These are phyloP conservation scores for Russula abietina DNA, from an alignment of 768 basidiomycete genomes.

Conservation along the genomic window DNA sequence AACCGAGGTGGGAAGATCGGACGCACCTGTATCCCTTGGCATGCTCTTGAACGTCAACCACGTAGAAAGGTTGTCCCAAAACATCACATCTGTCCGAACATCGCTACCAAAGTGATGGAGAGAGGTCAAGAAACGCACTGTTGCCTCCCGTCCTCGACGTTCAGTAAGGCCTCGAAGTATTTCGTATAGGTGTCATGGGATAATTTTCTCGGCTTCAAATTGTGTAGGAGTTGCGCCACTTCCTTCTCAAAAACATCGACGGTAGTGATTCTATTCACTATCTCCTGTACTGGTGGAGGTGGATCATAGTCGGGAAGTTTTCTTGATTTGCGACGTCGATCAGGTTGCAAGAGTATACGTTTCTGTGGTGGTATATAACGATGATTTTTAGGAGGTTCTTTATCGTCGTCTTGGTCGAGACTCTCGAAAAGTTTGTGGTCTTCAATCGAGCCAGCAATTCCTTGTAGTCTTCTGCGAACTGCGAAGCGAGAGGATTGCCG, in stretches of 20 bases:
- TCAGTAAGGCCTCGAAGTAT: slow-evolving; percentile 13
- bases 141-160: slow-evolving; percentile 36
- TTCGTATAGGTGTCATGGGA: slow-evolving; percentile 8
- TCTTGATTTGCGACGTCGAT: neutral
- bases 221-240: neutral
- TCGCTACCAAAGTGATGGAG: slow-evolving; percentile 25
- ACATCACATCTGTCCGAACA: slow-evolving; percentile 28
- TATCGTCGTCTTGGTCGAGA: neutral
- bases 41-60: neutral
- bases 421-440: slow-evolving; percentile 15
- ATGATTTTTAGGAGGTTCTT: neutral
- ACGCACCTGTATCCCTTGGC: neutral
- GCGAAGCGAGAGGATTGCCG: neutral
- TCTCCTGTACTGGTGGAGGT: neutral
- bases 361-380: slow-evolving; percentile 7
- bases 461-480: slow-evolving; percentile 1
- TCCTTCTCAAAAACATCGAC: neutral
- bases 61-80: neutral
- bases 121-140: slow-evolving; percentile 37
- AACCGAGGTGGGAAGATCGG: neutral
- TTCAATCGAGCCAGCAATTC: slow-evolving; percentile 10
- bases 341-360: neutral
- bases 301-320: slow-evolving; percentile 10
- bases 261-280: neutral
- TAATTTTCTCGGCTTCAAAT: neutral